Conservation (phyloP, 176 grass and related monocot genomes). For the Bolboschoenus planiculmis region DNA sequence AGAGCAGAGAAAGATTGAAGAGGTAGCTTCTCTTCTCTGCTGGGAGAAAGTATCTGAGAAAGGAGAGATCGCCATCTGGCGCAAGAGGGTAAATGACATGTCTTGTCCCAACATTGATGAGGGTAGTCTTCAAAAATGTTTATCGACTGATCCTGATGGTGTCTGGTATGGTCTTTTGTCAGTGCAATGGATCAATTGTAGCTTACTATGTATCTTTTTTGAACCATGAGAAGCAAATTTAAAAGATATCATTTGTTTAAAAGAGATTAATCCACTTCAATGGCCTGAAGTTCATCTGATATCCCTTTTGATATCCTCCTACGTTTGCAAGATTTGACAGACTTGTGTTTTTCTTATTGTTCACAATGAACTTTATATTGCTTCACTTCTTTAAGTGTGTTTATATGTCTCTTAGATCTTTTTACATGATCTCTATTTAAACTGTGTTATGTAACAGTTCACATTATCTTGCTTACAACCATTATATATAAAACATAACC, state of each 20-base stretch:
- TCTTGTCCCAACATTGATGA: conserved; percentile 72
- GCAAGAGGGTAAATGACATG: conserved; percentile 63
- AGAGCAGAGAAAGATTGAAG: conserved; percentile 86
- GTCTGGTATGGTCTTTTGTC: conserved; percentile 57
- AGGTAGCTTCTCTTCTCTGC: conserved; percentile 67
- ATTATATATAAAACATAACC: neutral
- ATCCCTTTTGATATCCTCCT: neutral
- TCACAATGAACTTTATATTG: conserved; percentile 2
- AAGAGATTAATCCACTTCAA: neutral
- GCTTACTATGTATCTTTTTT: neutral
- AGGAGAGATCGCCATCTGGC: conserved; percentile 88
- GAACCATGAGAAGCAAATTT: neutral
- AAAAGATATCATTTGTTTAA: neutral
- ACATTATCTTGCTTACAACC: neutral
- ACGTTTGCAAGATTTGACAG: neutral
- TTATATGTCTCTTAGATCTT: neutral
- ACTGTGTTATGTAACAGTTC: neutral
- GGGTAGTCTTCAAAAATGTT: conserved; percentile 50
- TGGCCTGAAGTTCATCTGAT: neutral
- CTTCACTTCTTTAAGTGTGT: neutral
- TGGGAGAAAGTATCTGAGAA: conserved; percentile 88
- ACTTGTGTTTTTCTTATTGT: neutral
- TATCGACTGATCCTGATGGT: conserved; percentile 63
- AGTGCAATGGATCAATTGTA: neutral
- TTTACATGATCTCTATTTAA: neutral